Base-by-base conservation (phyloP, 2,329 filamentous ascomycete genomes). In the Xylaria sp. region DNA sequence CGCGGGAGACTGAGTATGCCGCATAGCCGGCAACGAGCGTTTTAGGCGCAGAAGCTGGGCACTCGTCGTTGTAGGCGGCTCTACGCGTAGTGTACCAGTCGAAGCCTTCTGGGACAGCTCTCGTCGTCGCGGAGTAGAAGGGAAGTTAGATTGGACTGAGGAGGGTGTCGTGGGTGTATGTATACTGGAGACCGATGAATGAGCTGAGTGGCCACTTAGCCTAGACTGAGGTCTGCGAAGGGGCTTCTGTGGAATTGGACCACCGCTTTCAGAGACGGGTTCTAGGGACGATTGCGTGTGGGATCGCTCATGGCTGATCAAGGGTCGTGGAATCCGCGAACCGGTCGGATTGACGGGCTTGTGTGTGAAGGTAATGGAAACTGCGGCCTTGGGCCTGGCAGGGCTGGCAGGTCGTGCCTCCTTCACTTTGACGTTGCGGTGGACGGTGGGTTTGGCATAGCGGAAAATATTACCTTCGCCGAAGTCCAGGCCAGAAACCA, bases 391-490 rank as follows among this genome's bases (percentile, higher is more conserved):
- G 21, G 88, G 88, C 69, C 92, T 88, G 24, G 87, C 86, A 55
- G 93, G 92, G 72, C 93, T 94, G 14, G 86, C 82, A 21, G 89
- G 86, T 61, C 89, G 85, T 69, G 88, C 83, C 71, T 90, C 88
- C 80, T 97, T 97, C 75, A 97, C 86, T 78, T 95, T 94, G 72
- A 99, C 88, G 78, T 99, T 98, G 71, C 93, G 93, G 79, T 98
- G 96, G 19, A 97, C 84, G 0, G 92, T 95, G 51, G 93, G 85
- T 79, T 95, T 97, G 66, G 86, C 89, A 2, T 91, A 88, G 75
- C 93, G 90, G 75, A 98, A 93, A 17, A 93, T 86, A 71, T 95
- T 92, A 5, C 90, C 93, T 73, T 93, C 90, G 42, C 93, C 94
- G 76, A 98, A 88, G 65, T 98, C 96, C 68, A 99, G 87, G 48